A percentile compares a stretch with the other conserved stretches of the same genome.
phyloP scores from a whole-genome alignment of 2,329 filamentous ascomycete species.

The Davidsoniella neocaledoniae region DNA sequence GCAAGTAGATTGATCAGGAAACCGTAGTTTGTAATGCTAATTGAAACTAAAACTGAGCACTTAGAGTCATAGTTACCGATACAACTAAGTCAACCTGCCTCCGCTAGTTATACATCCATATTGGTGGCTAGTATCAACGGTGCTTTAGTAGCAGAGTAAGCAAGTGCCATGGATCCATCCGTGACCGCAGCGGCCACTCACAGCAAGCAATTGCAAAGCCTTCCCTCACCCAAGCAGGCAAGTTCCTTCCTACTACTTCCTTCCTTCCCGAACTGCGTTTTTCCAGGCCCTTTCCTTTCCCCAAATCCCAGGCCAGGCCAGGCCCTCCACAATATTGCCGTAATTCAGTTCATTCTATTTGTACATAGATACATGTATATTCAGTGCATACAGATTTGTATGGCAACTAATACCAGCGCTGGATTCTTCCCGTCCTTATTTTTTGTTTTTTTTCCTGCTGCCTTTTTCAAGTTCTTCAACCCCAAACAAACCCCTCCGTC shows the following conservation, averaged over 20 bases:
- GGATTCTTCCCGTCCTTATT: background rate
- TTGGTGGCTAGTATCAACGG: too few species aligned
- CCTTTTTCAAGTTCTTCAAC: background rate
- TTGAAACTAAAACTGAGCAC: background rate
- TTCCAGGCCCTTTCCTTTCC: background rate
- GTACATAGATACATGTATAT: too few species aligned
- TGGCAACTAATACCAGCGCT: background rate
- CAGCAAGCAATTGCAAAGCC: conserved; percentile 10
- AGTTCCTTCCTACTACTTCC: conserved; percentile 8
- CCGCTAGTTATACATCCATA: background rate
- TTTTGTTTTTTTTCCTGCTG: background rate
- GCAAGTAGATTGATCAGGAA: too few species aligned
- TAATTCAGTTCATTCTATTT: background rate
- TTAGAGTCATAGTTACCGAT: background rate
- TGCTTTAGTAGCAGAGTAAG: too few species aligned
- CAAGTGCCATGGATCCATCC: background rate
- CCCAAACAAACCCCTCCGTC: background rate
- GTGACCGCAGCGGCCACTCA: background rate
- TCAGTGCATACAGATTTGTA: background rate
- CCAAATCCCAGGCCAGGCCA: background rate
- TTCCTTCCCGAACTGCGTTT: conserved; percentile 8
- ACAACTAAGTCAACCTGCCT: background rate
- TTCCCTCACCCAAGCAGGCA: background rate
- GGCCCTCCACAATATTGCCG: background rate
- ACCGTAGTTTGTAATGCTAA: background rate